A percentile compares a stretch with the other conserved stretches of the same genome.
phyloP scores from a whole-genome alignment of 2,329 filamentous ascomycete species.

The Calonectria crousiana region DNA sequence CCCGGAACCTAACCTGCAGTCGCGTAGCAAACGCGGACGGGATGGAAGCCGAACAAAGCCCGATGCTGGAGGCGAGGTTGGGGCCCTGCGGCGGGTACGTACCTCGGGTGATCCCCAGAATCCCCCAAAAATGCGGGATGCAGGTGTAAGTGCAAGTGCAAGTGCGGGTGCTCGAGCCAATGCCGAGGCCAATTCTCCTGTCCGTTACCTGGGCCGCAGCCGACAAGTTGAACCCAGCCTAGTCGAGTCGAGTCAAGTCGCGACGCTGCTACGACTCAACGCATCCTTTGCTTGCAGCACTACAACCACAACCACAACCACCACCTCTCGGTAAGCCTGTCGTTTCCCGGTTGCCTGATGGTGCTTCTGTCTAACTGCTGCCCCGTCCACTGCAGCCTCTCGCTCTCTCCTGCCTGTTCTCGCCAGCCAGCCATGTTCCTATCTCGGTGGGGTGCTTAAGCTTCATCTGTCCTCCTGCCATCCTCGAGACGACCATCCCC shows the following conservation, averaged over 20 bases:
- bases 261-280: constrained; percentile 18
- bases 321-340: neutral
- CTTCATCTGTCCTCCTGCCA: constrained; percentile 26
- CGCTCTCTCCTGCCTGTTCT: neutral
- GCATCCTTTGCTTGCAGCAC: constrained; percentile 13
- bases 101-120: constrained; percentile 12
- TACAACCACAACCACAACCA: neutral
- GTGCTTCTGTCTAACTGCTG: neutral
- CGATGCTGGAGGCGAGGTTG: constrained; percentile 1
- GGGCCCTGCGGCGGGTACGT: constrained; percentile 2
- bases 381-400: neutral
- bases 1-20: neutral
- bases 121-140: constrained; percentile 19
- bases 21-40: neutral
- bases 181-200: constrained; percentile 32
- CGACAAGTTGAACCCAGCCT: constrained; percentile 8
- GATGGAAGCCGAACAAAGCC: constrained; percentile 18
- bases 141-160: constrained; percentile 16
- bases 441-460: constrained; percentile 30
- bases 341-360: neutral
- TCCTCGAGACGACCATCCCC: constrained; percentile 21
- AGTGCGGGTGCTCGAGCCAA: constrained; percentile 10
- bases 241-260: neutral
- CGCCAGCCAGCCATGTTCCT: constrained; percentile 15
- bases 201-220: constrained; percentile 25